phyloP scores from a whole-genome alignment of 192 early-diverging fungal species.

The Backusella psychrophila region DNA sequence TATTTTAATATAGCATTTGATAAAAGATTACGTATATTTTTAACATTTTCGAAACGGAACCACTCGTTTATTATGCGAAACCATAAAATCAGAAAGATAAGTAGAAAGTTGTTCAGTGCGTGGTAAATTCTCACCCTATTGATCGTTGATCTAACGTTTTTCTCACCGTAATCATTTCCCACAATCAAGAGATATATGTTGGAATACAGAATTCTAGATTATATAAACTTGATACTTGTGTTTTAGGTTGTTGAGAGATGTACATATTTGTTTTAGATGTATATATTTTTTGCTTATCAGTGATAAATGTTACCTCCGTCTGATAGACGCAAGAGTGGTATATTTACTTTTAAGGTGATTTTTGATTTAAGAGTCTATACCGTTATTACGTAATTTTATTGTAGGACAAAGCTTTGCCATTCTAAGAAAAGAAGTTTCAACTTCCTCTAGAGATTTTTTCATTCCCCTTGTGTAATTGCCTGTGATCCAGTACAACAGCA shows the following conservation, averaged over 20 bases:
- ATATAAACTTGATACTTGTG: not conserved
- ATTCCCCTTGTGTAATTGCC: not conserved
- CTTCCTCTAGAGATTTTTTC: not conserved
- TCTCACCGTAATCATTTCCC: not conserved
- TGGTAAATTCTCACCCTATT: not conserved
- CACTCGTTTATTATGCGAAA: no score
- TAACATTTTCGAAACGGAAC: not conserved
- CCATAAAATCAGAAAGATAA: no score
- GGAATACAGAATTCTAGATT: not conserved
- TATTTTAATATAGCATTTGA: no score
- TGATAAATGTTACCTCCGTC: not conserved
- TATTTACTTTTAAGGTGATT: not conserved
- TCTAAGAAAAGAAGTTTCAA: not conserved
- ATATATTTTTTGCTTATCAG: not conserved
- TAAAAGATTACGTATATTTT: not conserved
- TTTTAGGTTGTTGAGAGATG: not conserved
- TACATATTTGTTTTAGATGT: not conserved
- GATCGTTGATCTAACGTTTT: not conserved
- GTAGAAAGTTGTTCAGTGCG: not conserved
- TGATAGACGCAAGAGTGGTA: not conserved
- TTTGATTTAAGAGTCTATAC: not conserved
- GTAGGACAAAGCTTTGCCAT: not conserved
- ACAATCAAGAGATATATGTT: not conserved
- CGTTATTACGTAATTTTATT: not conserved
- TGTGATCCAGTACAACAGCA: not conserved